Evolutionary conservation across 176 grass and related monocot species (phyloP), one percentile per base, ranked within the genome.

Genomic region (Eragrostis nindensis): DNA sequence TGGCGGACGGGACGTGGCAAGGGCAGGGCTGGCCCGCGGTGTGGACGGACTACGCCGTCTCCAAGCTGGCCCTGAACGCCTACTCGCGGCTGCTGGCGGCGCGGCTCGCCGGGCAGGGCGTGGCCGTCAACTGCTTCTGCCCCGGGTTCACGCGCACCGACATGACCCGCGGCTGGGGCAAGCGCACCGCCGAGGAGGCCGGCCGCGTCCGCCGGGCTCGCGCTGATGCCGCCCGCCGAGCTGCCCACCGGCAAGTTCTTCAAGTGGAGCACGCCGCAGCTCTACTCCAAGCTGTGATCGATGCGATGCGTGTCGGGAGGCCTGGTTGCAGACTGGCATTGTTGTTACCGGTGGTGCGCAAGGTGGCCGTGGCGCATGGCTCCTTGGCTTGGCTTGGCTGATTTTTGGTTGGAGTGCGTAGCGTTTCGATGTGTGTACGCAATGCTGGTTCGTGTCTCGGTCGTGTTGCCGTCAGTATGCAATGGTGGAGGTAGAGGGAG

Each of bases 101-200:
- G 80, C 77, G 83, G 12, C 82, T 92, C 21, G 36, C 69, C 29
- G 85, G 87, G 30, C 67, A 90, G 50, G 89, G 92, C 29, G 77
- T 98, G 19, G 94, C 91, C 61, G 91, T 93, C 78, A 94, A 94
- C 83, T 94, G 95, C 84, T 93, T 93, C 92, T 98, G 95, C 86
- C 95, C 95, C 12, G 95, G 95, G 11, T 98, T 98, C 92, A 98
- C 95, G 11, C 71, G 74, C 47, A 98, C 92, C 8, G 90, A 93
- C 80, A 98, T 98, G 95, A 98, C 95, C 43, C 66, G 68, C 3
- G 91, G 86, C 0, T 78, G 83, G 84, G 94, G 94, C 32, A 67
- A 83, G 65, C 87, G 81, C 66, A 89, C 86, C 25, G 80, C 94
- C 29, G 86, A 91, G 12, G 91, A 97, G 88, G 94, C 73, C 2